phyloP scores from a whole-genome alignment of 768 basidiomycete species.

The Mycena amicta region DNA sequence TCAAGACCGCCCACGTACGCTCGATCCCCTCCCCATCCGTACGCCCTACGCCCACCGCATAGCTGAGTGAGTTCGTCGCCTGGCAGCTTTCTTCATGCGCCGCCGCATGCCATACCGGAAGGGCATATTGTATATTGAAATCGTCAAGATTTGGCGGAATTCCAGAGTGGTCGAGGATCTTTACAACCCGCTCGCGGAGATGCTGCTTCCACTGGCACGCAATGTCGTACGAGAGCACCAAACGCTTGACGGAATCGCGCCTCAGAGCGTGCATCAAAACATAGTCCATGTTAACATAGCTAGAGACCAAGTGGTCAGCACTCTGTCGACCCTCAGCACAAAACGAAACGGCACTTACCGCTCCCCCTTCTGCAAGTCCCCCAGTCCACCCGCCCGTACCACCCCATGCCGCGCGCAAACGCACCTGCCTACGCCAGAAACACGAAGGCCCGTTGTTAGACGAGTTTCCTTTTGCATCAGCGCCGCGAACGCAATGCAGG shows the following conservation, averaged over 20 bases:
- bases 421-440: slow-evolving; percentile 10
- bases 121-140: not conserved
- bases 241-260: not conserved
- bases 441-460: slow-evolving; percentile 7
- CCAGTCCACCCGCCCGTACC: slow-evolving; percentile 19
- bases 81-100: slow-evolving; percentile 20
- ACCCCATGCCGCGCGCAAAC: slow-evolving; percentile 21
- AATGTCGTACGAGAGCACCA: slow-evolving; percentile 27
- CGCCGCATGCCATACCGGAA: slow-evolving; percentile 20
- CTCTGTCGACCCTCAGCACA: not conserved
- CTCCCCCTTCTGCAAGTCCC: slow-evolving; percentile 28
- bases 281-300: slow-evolving; percentile 28
- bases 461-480: slow-evolving; percentile 21
- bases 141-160: not conserved
- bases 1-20: slow-evolving; percentile 29
- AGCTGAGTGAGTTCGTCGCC: slow-evolving; percentile 11
- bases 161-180: not conserved
- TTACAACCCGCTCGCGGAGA: not conserved
- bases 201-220: slow-evolving; percentile 25
- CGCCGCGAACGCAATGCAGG: slow-evolving; percentile 19
- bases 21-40: slow-evolving; percentile 24
- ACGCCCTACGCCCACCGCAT: slow-evolving; percentile 9
- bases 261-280: slow-evolving; percentile 18
- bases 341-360: slow-evolving; percentile 16
- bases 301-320: not conserved